Base-by-base conservation (phyloP, 1,139 yeast genomes). In the Nematodospora anomalae region DNA sequence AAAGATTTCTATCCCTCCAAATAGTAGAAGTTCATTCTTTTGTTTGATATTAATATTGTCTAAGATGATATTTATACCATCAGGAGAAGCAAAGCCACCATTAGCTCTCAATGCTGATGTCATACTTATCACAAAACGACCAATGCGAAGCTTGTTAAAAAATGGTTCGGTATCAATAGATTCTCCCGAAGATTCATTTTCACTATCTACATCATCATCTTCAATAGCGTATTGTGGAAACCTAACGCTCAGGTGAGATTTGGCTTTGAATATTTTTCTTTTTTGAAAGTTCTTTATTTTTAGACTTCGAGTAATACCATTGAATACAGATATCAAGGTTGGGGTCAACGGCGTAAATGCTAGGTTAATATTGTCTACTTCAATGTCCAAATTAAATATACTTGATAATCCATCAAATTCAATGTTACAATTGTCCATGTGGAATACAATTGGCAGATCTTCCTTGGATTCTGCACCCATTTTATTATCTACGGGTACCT, bases 401-500 rank as follows among this genome's bases (percentile, higher is more conserved):
- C 60, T 55, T 16, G 71, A 62, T 5, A 80, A 50, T 0, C 86
- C 86, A 44, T 73, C 73, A 46, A 81, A 79, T 10, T 67, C 62
- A 3, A 78, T 37, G 3, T 55, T 53, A 7, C 72, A 46, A 12
- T 50, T 41, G 48, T 74, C 70, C 12, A 79, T 51, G 42, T 56
- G 51, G n/a, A 58, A 44, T 3, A 68, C 29, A 4, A 62, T 36
- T 2, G 46, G 57, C 36, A 35, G 52, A 30, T 26, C 49, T 20
- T 24, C 37, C 11, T 27, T 37, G 10, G 26, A 18, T 8, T 36
- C 16, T 4, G 35, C 35, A 3, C 33, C 31, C 3, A 27, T 20
- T 24, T 45, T 44, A 13, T 35, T 43, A n/a, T 48, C 47, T 14
- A 26, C 26, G 7, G 36, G 29, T 2, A 35, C 28, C 16, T 37